phyloP scores from a whole-genome alignment of 176 grass and related monocot species.

The Typha latifolia region DNA sequence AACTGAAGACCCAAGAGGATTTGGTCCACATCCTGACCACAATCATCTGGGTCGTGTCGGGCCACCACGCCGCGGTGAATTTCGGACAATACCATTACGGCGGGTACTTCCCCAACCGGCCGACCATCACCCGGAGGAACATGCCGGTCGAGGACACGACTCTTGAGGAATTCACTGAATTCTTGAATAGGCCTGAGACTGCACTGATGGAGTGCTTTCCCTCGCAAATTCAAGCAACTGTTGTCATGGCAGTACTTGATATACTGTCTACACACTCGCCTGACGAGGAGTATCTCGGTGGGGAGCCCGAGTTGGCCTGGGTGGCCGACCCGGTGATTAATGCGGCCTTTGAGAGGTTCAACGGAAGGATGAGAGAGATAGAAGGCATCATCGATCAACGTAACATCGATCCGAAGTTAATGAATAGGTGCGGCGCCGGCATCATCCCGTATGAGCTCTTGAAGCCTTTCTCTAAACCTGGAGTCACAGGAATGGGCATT shows the following conservation, averaged over 20 bases:
- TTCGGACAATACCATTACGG: constrained; percentile 83
- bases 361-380: constrained; percentile 62
- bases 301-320: constrained; percentile 49
- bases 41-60: constrained; percentile 81
- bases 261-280: constrained; percentile 71
- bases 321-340: constrained; percentile 39
- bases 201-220: constrained; percentile 50
- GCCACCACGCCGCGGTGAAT: constrained; percentile 78
- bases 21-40: constrained; percentile 43
- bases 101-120: constrained; percentile 89
- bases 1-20: constrained; percentile 25
- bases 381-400: constrained; percentile 56
- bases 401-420: constrained; percentile 40
- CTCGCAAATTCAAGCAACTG: constrained; percentile 57
- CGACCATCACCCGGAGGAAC: constrained; percentile 41
- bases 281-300: constrained; percentile 84
- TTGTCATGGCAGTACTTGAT: constrained; percentile 63
- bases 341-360: constrained; percentile 70
- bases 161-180: constrained; percentile 20
- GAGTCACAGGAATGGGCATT: constrained; percentile 76
- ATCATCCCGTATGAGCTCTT: constrained; percentile 84
- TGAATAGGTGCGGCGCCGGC: constrained; percentile 68
- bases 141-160: constrained; percentile 65
- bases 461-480: constrained; percentile 64
- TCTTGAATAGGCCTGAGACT: constrained; percentile 42